Base-by-base conservation (phyloP, 176 grass and related monocot genomes). In the Oryza meridionalis region DNA sequence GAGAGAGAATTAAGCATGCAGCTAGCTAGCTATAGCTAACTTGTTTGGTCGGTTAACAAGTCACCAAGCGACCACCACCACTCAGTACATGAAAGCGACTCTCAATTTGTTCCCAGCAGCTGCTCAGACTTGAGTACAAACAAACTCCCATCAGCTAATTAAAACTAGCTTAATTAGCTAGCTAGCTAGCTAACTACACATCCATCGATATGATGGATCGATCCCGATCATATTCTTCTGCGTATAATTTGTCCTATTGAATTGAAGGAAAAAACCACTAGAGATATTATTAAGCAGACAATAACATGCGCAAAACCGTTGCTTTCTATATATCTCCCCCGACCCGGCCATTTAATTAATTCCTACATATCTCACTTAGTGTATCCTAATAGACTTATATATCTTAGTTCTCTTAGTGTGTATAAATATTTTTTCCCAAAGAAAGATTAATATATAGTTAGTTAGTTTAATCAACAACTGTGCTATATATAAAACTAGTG, bases 31-130 rank as follows among this genome's bases (percentile, higher is more conserved):
- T 22, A 24, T 22, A 62, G 58, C 4, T 62, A 50, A 63, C 72
- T 58, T 84, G 63, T 66, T 77, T 84, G 65, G 73, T 58, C 82
- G 73, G 82, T 76, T 84, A 42, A 35, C 67, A 68, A 84, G 73
- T 68, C 62, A 38, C 24, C 63, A 58, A 84, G 81, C 61, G 61
- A 67, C 29, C 71, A 83, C 61, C 70, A 26, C 70, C 55, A 35
- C 55, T 83, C 19, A 66, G 38, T 65, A 46, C 9, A 29, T 4
- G 81, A 76, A 75, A 67, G 61, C 0, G 72, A 76, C 81, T 0
- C 22, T 51, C 1, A 1, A 16, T 51, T 31, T 75, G n/a, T 62
- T 9, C 71, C 13, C 13, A 26, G 29, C 35, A 44, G 44, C 8
- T 32, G 19, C 8, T 32, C 12, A 83, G 24, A 51, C 25, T 59